Conservation (phyloP, 2,329 filamentous ascomycete species). For the Canariomyces notabilis region DNA sequence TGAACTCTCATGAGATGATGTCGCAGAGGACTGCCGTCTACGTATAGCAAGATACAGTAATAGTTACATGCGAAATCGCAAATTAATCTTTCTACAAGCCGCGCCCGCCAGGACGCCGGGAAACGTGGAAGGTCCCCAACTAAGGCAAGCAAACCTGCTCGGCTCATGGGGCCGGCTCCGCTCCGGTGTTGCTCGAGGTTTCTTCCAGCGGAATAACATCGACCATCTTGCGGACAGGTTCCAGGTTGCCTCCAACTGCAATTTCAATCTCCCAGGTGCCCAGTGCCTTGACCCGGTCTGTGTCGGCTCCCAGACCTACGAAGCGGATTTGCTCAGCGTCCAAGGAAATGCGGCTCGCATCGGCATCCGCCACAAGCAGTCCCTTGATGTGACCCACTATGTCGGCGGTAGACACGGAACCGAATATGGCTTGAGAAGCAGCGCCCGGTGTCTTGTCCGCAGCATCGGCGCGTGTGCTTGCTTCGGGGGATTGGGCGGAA, state of each 20-base stretch:
- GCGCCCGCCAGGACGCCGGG: too few relatives aligned
- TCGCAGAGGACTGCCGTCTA: background rate
- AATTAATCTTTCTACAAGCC: background rate
- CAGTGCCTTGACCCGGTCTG: constrained; percentile 38
- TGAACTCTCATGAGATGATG: background rate
- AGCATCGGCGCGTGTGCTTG: constrained; percentile 12
- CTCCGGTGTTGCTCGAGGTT: background rate
- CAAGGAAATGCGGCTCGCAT: constrained; percentile 33
- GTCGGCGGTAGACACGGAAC: constrained; percentile 38
- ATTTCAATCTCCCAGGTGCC: constrained; percentile 38
- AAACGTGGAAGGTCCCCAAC: background rate
- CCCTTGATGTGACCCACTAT: constrained; percentile 33
- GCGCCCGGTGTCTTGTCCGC: too few relatives aligned
- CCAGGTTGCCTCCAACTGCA: constrained; percentile 25
- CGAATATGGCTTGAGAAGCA: constrained; percentile 35
- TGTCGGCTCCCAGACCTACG: constrained; percentile 28
- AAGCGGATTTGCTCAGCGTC: constrained; percentile 34
- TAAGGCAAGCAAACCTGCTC: background rate
- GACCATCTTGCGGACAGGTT: constrained; percentile 31
- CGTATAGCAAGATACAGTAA: background rate
- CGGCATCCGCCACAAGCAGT: constrained; percentile 29
- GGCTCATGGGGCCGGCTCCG: constrained; percentile 1
- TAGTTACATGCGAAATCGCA: background rate
- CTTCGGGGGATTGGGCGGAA: constrained; percentile 18
- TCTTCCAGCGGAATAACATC: constrained; percentile 31